phyloP scores from a whole-genome alignment of 768 basidiomycete genomes.

The Galerina marginata region DNA sequence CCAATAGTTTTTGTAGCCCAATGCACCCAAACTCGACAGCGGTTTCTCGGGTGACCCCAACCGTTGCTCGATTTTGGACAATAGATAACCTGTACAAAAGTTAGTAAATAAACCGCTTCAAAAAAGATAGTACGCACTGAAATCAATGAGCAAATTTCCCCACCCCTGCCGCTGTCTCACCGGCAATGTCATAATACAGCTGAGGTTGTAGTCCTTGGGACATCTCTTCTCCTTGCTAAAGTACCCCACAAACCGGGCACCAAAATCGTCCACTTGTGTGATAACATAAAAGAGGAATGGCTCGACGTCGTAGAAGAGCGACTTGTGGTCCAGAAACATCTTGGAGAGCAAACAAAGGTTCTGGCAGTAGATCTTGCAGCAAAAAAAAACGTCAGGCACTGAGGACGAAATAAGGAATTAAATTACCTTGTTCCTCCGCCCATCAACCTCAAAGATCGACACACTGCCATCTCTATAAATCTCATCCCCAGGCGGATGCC shows the following conservation, averaged over 20 bases:
- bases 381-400: neutral
- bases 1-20: constrained; percentile 98
- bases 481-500: constrained; percentile 97
- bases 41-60: constrained; percentile 96
- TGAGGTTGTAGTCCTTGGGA: constrained; percentile 95
- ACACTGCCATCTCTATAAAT: constrained; percentile 90
- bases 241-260: constrained; percentile 95
- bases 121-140: constrained; percentile 70
- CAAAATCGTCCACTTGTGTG: constrained; percentile 87
- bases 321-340: constrained; percentile 99
- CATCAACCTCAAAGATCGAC: constrained; percentile 97
- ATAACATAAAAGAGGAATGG: constrained; percentile 99
- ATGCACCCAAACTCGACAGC: constrained; percentile 86
- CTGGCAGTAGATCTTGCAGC: constrained; percentile 90
- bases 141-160: constrained; percentile 97
- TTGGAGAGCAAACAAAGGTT: constrained; percentile 97
- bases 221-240: constrained; percentile 99
- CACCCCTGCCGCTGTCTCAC: constrained; percentile 94
- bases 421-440: constrained; percentile 91
- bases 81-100: constrained; percentile 75
- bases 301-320: constrained; percentile 98
- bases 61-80: constrained; percentile 93
- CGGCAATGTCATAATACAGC: constrained; percentile 99
- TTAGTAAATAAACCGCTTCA: neutral
- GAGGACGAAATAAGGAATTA: neutral